Evolutionary conservation across 2,329 filamentous ascomycete genomes (phyloP), one percentile per base, ranked within the genome.

Genomic region (Metarhizium brunneum): DNA sequence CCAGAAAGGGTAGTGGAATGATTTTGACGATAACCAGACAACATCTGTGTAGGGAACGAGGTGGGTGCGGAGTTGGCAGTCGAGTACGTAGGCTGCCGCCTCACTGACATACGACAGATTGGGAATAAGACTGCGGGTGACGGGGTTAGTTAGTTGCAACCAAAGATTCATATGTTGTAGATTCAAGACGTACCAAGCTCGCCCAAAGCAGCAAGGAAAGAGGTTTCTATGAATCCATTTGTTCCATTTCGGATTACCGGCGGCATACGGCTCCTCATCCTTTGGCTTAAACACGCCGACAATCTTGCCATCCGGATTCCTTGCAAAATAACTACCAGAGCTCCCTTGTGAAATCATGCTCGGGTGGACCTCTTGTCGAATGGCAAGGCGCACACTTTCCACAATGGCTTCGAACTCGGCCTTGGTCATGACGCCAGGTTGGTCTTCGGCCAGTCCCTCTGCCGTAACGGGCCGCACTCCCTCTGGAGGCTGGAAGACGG

Each of bases 221-320:
- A 99, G 69, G 69, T 99, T 99, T 60, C 94, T 82, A 71, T 99
- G 94, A 75, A 99, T 92, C 94, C 94, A 99, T 73, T 99, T 99
- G 64, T 95, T 97, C 92, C 92, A 97, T 70, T 99, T 99, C 6
- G 94, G 94, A 68, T 99, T 99, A 63, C 90, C 88, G 36, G 90
- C 94, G 1, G 94, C 94, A 68, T 96, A 99, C 1, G 94, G 94
- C 71, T 99, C 95, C 73, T 99, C 94, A 64, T 99, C 94, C 73
- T 99, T 99, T 47, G 94, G 94, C 71, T 99, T 99, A 75, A 99
- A 99, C 4, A 99, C 94, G 40, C 92, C 94, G 4, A 99, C 90
- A 16, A 96, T 90, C 74, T 95, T 96, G 53, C 94, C 94, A 56
- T 92, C 87, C 1, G 83, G 83, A 65, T 96, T 95, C 57, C 92